Evolutionary conservation across 805 yeast species (phyloP).

Genomic region (Tetrapisispora phaffii): DNA sequence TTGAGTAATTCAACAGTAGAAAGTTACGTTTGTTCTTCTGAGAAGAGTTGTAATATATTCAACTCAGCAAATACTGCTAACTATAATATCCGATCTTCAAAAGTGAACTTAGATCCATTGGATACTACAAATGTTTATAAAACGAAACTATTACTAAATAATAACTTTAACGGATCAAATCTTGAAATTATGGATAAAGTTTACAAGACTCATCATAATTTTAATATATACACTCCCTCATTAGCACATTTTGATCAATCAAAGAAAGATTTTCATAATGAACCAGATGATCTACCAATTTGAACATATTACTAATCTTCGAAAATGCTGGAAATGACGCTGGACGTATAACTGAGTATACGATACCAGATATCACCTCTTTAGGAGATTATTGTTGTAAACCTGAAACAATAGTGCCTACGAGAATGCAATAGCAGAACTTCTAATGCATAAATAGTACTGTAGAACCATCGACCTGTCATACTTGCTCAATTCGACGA

Average conservation of each 20-base stretch:
- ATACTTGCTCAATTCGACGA: no score
- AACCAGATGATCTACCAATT: neutral
- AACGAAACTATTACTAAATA: neutral
- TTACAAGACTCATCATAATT: constrained; percentile 2
- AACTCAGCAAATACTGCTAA: no score
- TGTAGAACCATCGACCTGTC: no score
- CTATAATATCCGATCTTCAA: neutral
- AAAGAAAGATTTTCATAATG: neutral
- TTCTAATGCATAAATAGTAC: no score
- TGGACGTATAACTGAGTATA: no score
- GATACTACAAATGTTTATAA: neutral
- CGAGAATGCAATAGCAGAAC: no score
- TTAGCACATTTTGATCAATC: constrained; percentile 1
- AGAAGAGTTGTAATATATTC: neutral
- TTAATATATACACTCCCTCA: constrained; percentile 2
- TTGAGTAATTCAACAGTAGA: neutral
- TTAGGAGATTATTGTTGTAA: no score
- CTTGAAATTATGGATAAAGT: constrained; percentile 2
- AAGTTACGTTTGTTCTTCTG: neutral
- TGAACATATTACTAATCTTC: no score
- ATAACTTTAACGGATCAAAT: neutral
- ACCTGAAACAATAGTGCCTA: no score
- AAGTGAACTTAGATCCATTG: neutral
- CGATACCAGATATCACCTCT: no score
- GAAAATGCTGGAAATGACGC: no score